Evolutionary conservation across 768 basidiomycete species (phyloP).

Genomic region (Tylopilus rubrobrunneus): DNA sequence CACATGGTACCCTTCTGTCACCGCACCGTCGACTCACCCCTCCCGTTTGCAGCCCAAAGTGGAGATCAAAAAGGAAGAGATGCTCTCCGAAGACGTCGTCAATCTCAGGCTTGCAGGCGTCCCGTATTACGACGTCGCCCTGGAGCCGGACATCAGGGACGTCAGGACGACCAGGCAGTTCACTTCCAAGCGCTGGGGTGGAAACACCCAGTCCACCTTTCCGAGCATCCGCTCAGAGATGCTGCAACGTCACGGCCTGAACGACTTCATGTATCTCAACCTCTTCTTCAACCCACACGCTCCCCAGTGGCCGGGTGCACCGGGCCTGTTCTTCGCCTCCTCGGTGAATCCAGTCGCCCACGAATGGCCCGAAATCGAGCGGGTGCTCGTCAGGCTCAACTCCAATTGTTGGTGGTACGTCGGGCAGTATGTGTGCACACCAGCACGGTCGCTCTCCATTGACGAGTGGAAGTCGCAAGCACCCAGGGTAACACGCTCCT

Average conservation of each 20-base stretch:
- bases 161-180: conserved; percentile 14
- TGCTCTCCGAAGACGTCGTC: conserved; percentile 22
- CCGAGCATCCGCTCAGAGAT: conserved; percentile 10
- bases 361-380: conserved; percentile 1
- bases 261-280: conserved; percentile 19
- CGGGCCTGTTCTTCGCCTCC: conserved; percentile 16
- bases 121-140: conserved; percentile 3
- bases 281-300: conserved; percentile 18
- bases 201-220: conserved; percentile 13
- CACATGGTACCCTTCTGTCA: background rate
- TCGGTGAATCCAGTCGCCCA: background rate
- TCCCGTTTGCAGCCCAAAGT: conserved; percentile 3
- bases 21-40: background rate
- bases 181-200: conserved; percentile 19
- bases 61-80: conserved; percentile 17
- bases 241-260: conserved; percentile 12
- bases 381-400: conserved; percentile 11
- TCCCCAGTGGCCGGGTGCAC: conserved; percentile 14
- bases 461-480: conserved; percentile 20
- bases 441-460: conserved; percentile 4
- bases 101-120: conserved; percentile 4
- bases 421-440: conserved; percentile 15
- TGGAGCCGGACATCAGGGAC: conserved; percentile 16
- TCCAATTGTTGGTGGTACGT: conserved; percentile 17
- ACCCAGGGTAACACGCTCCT: background rate